Conservation (phyloP, 2,329 filamentous ascomycete species). For the Cryphonectria japonica region DNA sequence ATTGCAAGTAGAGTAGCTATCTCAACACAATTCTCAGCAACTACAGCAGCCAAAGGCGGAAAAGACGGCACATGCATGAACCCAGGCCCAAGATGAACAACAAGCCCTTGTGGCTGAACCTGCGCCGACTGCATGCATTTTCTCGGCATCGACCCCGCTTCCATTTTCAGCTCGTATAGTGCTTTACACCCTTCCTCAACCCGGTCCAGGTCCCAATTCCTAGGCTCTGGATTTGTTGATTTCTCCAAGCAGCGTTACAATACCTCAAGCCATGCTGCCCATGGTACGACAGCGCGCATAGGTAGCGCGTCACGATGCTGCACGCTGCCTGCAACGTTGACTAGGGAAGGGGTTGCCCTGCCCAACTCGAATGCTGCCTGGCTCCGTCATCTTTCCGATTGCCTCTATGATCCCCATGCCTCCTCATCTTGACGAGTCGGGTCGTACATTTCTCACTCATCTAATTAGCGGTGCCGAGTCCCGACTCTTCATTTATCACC, state of each 20-base stretch:
- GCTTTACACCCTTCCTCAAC: background rate
- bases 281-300: slow-evolving; percentile 1
- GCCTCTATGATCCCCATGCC: background rate
- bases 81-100: background rate
- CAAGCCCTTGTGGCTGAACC: background rate
- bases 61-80: background rate
- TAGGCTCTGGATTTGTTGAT: background rate
- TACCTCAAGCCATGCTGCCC: background rate
- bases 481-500: background rate
- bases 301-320: slow-evolving; percentile 3
- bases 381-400: background rate
- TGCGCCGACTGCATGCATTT: background rate
- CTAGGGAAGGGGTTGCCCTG: background rate
- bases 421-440: background rate
- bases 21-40: too few species aligned
- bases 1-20: too few species aligned
- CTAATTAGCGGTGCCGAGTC: background rate
- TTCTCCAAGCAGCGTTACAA: background rate
- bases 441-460: background rate
- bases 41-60: background rate
- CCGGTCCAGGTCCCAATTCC: background rate
- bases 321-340: background rate
- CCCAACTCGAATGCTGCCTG: background rate
- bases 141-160: background rate
- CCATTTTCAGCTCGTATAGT: background rate